Percentiles rank a stretch among this genome's conserved stretches.
These are phyloP conservation scores for Bolboschoenoplectus hybrid DNA, from an alignment of 202 grass and related monocot species.

Conservation along the genomic window DNA sequence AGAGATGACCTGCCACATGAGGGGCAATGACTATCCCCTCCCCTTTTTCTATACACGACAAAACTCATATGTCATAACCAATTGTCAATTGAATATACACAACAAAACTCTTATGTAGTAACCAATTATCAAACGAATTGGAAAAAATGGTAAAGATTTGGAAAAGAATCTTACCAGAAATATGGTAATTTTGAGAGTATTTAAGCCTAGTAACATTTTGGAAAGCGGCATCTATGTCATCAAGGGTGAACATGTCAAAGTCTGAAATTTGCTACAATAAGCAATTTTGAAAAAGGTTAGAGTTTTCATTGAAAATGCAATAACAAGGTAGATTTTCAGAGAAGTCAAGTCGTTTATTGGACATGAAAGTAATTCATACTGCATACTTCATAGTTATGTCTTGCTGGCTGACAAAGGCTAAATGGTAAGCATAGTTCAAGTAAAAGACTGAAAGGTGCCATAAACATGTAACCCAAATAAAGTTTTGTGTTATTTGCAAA, in stretches of 20 bases:
- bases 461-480: not conserved
- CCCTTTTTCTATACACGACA: conserved; percentile 65
- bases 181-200: conserved; percentile 87
- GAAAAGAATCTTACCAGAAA: conserved; percentile 63
- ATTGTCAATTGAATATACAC: conserved; percentile 30
- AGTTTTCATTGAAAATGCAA: not conserved
- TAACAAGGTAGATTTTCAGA: conserved; percentile 7
- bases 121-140: conserved; percentile 8
- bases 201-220: conserved; percentile 83
- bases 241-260: conserved; percentile 88
- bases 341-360: not conserved
- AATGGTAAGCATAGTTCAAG: not conserved
- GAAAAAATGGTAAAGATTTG: conserved; percentile 32
- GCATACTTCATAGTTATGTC: not conserved
- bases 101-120: not conserved
- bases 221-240: conserved; percentile 88
- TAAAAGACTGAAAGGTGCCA: no score
- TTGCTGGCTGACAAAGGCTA: not conserved
- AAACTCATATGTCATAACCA: not conserved
- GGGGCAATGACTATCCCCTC: conserved; percentile 98
- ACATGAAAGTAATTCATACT: not conserved
- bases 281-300: conserved; percentile 34
- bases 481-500: conserved; percentile 6
- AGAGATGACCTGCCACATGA: conserved; percentile 89
- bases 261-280: conserved; percentile 81